phyloP scores from a whole-genome alignment of 345 rosid species.

The Cochlearia excelsa region DNA sequence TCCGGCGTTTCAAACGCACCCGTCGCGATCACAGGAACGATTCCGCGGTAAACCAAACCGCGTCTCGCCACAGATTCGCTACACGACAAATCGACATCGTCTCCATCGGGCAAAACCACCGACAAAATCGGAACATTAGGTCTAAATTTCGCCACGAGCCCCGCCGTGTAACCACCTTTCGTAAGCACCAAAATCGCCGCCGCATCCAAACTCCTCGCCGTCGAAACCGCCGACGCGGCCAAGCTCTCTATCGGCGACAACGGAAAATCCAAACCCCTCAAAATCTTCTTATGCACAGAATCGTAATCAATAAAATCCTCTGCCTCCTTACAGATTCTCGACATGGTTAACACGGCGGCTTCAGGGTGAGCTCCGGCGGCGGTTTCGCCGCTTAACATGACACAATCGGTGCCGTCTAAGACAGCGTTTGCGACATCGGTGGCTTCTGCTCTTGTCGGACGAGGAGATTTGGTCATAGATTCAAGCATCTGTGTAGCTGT shows the following conservation, averaged over 20 bases:
- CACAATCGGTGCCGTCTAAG: slow-evolving; percentile 10
- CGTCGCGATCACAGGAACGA: slow-evolving; percentile 5
- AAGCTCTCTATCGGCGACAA: neutral
- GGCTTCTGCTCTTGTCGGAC: slow-evolving; percentile 19
- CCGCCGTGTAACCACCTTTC: slow-evolving; percentile 9
- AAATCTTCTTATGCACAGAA: neutral
- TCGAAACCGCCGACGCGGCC: slow-evolving; percentile 7
- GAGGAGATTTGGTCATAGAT: slow-evolving; percentile 14
- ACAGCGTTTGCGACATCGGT: slow-evolving; percentile 15
- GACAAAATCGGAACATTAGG: slow-evolving; percentile 14
- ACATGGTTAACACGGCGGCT: slow-evolving; percentile 11
- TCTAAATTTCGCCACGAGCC: slow-evolving; percentile 13
- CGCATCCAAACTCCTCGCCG: neutral
- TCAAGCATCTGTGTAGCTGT: slow-evolving; percentile 17
- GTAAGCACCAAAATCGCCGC: neutral
- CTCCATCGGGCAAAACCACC: neutral
- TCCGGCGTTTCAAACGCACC: neutral
- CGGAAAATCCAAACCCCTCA: neutral
- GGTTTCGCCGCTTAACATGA: slow-evolving; percentile 18
- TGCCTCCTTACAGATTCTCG: slow-evolving; percentile 9
- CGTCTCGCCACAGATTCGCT: slow-evolving; percentile 1
- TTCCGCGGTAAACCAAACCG: slow-evolving; percentile 16
- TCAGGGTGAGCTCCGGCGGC: slow-evolving; percentile 20
- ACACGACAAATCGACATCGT: neutral
- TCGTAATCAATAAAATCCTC: slow-evolving; percentile 6